Conservation (phyloP, 2,329 filamentous ascomycete species). For the Pseudophaeomoniella oleicola region DNA sequence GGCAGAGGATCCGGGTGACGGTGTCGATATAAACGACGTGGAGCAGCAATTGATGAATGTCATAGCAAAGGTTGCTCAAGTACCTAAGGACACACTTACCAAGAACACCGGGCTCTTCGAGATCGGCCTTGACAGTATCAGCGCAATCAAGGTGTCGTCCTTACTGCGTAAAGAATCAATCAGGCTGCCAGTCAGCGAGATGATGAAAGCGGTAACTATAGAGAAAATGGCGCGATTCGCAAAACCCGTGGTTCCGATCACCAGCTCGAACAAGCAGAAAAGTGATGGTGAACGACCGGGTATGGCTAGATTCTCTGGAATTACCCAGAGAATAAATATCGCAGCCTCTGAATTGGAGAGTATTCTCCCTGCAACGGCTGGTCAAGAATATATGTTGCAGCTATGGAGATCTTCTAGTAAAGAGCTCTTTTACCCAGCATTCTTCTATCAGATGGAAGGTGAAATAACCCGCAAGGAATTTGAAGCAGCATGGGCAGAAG, state of each 20-base stretch:
- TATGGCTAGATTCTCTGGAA: constrained; percentile 20
- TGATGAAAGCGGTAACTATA: constrained; percentile 54
- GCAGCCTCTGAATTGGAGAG: constrained; percentile 32
- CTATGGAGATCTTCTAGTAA: constrained; percentile 58
- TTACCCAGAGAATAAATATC: constrained; percentile 16
- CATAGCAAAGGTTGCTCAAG: constrained; percentile 43
- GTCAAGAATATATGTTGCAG: constrained; percentile 69
- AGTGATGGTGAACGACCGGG: constrained; percentile 16
- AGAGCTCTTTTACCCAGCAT: constrained; percentile 57
- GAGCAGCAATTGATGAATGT: constrained; percentile 29
- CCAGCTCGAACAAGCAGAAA: constrained; percentile 9
- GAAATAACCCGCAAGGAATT: constrained; percentile 27
- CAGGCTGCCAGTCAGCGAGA: constrained; percentile 51
- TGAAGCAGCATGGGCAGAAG: constrained; percentile 42
- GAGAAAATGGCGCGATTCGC: constrained; percentile 42
- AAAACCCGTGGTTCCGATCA: constrained; percentile 3
- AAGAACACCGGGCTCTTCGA: constrained; percentile 59
- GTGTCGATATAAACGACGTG: constrained; percentile 18
- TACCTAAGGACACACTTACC: constrained; percentile 43
- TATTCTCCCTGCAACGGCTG: constrained; percentile 55
- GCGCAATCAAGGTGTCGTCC: constrained; percentile 67
- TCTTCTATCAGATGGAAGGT: constrained; percentile 42
- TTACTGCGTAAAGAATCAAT: constrained; percentile 52
- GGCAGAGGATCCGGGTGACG: constrained; percentile 4
- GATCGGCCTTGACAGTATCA: constrained; percentile 82